Percentiles rank a stretch among this genome's conserved stretches.
These are phyloP conservation scores for Elsinoe fawcettii DNA, from an alignment of 2,329 filamentous ascomycete species.

Conservation along the genomic window DNA sequence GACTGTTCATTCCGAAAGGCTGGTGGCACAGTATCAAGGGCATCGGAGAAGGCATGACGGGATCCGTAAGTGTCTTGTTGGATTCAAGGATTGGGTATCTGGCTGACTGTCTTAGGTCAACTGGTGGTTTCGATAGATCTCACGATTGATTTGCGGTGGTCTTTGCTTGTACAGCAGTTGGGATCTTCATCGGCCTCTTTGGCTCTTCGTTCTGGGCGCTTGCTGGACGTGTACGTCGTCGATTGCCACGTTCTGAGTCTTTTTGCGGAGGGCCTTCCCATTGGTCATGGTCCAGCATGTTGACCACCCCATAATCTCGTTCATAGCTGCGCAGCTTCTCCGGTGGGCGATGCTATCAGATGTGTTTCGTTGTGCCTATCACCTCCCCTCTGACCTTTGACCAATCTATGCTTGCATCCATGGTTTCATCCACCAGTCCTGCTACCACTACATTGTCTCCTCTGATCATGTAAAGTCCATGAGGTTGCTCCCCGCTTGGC, in stretches of 20 bases:
- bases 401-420: slow-evolving; percentile 92
- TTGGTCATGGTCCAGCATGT: too few relatives aligned
- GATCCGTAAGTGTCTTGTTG: slow-evolving; percentile 42
- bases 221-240: too few relatives aligned
- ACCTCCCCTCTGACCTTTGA: slow-evolving; percentile 75
- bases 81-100: slow-evolving; percentile 17
- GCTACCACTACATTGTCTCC: slow-evolving; percentile 92
- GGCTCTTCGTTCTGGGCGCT: too few relatives aligned
- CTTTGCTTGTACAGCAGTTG: background rate
- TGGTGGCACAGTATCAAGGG: slow-evolving; percentile 85
- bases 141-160: background rate
- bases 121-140: slow-evolving; percentile 66
- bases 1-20: slow-evolving; percentile 68
- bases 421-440: slow-evolving; percentile 78
- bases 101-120: slow-evolving; percentile 47
- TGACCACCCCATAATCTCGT: too few relatives aligned
- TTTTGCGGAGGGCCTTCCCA: too few relatives aligned
- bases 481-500: slow-evolving; percentile 67
- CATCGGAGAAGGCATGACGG: slow-evolving; percentile 48
- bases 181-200: too few relatives aligned
- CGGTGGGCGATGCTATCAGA: slow-evolving; percentile 30
- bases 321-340: background rate
- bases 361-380: slow-evolving; percentile 78
- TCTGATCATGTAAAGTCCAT: slow-evolving; percentile 84
- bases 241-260: too few relatives aligned